Evolutionary conservation across 164 flowering plant genomes (phyloP).

Genomic region (Hamamelis virginiana): DNA sequence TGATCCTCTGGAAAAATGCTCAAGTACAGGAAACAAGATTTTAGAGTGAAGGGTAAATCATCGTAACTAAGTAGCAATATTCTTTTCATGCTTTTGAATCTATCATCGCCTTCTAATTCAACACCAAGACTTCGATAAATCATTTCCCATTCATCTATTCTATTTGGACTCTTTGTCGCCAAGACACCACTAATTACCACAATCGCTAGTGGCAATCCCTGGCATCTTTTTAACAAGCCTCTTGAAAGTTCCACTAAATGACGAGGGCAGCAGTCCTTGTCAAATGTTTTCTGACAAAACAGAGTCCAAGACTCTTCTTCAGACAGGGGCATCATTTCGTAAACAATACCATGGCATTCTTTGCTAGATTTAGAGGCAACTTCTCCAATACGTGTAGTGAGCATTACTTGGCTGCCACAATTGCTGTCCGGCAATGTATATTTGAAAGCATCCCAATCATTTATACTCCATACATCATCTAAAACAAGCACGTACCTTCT

Average conservation of each 20-base stretch:
- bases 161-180: too few species aligned
- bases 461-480: too few species aligned
- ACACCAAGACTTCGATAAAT: too few species aligned
- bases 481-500: too few species aligned
- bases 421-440: slow-evolving; percentile 19
- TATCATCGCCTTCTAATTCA: too few species aligned
- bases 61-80: too few species aligned
- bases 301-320: slow-evolving; percentile 17
- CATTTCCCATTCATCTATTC: too few species aligned
- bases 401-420: too few species aligned
- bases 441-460: slow-evolving; percentile 22
- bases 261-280: slow-evolving; percentile 12
- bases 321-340: too few species aligned
- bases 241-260: slow-evolving; percentile 10
- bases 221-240: slow-evolving; percentile 10
- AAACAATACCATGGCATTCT: slow-evolving; percentile 9
- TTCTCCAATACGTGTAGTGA: too few species aligned
- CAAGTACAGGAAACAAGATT: slow-evolving; percentile 11
- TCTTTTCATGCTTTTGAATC: too few species aligned
- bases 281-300: slow-evolving; percentile 17
- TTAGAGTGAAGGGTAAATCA: slow-evolving; percentile 15
- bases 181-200: slow-evolving; percentile 15
- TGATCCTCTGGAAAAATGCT: slow-evolving; percentile 14
- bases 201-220: slow-evolving; percentile 24
- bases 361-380: slow-evolving; percentile 7